These are phyloP conservation scores for Fusarium phyllophilum DNA, from an alignment of 2,329 filamentous ascomycete genomes.

Conservation along the genomic window DNA sequence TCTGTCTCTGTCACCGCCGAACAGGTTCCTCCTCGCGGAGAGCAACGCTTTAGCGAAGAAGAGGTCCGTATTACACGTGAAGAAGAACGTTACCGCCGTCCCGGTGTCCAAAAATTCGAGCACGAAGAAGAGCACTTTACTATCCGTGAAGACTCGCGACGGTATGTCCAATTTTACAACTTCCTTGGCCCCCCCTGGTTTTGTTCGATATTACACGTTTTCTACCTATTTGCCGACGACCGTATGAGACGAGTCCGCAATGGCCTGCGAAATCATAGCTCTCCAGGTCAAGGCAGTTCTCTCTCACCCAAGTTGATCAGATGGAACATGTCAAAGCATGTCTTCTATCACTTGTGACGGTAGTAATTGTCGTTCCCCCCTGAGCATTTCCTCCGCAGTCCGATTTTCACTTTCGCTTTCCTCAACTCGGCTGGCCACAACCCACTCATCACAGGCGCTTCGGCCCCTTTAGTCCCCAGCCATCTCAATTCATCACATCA, in stretches of 20 bases:
- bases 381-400: constrained; percentile 20
- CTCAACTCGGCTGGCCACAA: constrained; percentile 31
- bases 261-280: not conserved
- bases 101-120: constrained; percentile 63
- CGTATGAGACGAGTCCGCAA: not conserved
- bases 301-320: constrained; percentile 17
- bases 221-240: not conserved
- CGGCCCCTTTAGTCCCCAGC: constrained; percentile 36
- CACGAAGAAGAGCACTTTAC: constrained; percentile 45
- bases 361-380: constrained; percentile 29
- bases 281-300: not conserved
- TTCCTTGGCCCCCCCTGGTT: not conserved
- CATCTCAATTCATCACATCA: constrained; percentile 33
- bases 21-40: constrained; percentile 68
- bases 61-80: constrained; percentile 84
- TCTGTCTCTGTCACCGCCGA: constrained; percentile 71
- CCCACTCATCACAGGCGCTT: constrained; percentile 39
- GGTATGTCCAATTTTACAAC: constrained; percentile 55
- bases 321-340: constrained; percentile 11
- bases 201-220: not conserved
- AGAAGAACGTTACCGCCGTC: constrained; percentile 79
- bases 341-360: constrained; percentile 5
- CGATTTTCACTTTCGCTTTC: constrained; percentile 15
- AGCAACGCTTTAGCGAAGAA: constrained; percentile 78
- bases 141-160: constrained; percentile 59